Evolutionary conservation across 306 rosid genomes (phyloP), one percentile per base, ranked within the genome.

Genomic region (Rubus idaeus): DNA sequence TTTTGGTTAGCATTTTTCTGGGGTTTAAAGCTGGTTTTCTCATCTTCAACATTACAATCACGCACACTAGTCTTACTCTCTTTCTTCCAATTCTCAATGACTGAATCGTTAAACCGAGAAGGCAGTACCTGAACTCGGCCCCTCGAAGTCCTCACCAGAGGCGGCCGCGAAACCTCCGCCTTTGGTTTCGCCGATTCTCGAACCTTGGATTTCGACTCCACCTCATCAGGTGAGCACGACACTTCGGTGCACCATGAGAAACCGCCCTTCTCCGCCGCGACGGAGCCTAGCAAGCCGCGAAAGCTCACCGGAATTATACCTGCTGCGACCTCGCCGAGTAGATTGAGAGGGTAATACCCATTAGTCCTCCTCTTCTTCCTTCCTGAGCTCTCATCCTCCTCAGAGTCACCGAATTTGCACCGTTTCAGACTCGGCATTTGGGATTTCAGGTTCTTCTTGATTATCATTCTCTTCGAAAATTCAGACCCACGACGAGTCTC

Each of bases 51-150:
- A 45, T 82, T 85, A 80, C 61, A 18, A 78, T 92, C 91, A 44
- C 83, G 88, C 74, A 80, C 41, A 76, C 78, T 82, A 42, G 75
- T 82, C 86, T 87, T 95, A 42, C 89, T 68, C 12, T 93, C 99
- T 62, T 96, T 93, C 88, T 80, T 91, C 99, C 99, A 96, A 86
- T 96, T 88, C 80, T 96, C 99, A 70, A 96, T 90, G 53, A 96
- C 98, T 5, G 99, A 93, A 74, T 96, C 99, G 8, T 96, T 96
- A 75, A 96, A 93, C 64, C 98, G 89, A 7, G 99, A 96, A 80
- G 99, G 99, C 5, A 96, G 96, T 55, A 93, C 99, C 94, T 93
- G 99, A 76, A 93, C 99, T 40, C 99, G 82, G 23, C 99, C 99
- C 73, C 99, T 87, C 8, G 90, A 93, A 14, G 99, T 96, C 64